A percentile compares a stretch with the other conserved stretches of the same genome.
Evolutionary conservation across 1,139 yeast genomes (phyloP).

Genomic region (Pichia cactophila): DNA sequence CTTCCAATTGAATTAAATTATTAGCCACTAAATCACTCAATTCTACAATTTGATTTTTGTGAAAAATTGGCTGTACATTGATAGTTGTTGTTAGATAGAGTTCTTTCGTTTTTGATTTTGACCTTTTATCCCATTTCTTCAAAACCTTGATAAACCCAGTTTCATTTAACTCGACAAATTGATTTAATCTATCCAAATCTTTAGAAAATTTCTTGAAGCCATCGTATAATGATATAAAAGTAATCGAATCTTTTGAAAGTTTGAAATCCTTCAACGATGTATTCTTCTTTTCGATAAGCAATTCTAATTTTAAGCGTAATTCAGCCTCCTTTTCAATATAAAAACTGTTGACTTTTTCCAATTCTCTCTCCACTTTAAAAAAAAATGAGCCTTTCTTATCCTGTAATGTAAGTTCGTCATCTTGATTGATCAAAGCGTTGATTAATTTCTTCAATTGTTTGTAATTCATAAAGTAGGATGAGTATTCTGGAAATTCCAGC

Average conservation of each 20-base stretch:
- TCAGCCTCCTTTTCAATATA: constrained; percentile 89
- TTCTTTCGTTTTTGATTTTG: constrained; percentile 91
- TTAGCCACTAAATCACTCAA: constrained; percentile 77
- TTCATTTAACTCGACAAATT: constrained; percentile 87
- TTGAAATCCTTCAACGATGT: constrained; percentile 41
- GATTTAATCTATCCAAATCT: constrained; percentile 81
- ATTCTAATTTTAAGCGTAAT: constrained; percentile 66
- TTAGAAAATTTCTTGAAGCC: constrained; percentile 85
- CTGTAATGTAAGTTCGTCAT: constrained; percentile 54
- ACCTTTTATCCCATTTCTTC: constrained; percentile 96
- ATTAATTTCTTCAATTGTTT: constrained; percentile 81
- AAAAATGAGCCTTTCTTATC: constrained; percentile 92
- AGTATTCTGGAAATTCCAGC: constrained; percentile 89
- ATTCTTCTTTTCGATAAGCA: constrained; percentile 63
- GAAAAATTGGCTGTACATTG: constrained; percentile 93
- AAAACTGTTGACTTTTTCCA: constrained; percentile 87
- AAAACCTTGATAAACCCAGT: constrained; percentile 93
- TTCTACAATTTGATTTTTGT: constrained; percentile 77
- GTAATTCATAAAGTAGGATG: constrained; percentile 88
- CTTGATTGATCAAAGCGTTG: constrained; percentile 39
- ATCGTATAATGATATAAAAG: constrained; percentile 66
- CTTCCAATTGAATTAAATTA: constrained; percentile 75
- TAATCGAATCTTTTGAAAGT: constrained; percentile 38
- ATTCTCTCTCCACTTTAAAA: constrained; percentile 85
- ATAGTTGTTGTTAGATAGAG: constrained; percentile 86